These are phyloP conservation scores for Metschnikowia corniflorae DNA, from an alignment of 805 yeast species.

Conservation along the genomic window DNA sequence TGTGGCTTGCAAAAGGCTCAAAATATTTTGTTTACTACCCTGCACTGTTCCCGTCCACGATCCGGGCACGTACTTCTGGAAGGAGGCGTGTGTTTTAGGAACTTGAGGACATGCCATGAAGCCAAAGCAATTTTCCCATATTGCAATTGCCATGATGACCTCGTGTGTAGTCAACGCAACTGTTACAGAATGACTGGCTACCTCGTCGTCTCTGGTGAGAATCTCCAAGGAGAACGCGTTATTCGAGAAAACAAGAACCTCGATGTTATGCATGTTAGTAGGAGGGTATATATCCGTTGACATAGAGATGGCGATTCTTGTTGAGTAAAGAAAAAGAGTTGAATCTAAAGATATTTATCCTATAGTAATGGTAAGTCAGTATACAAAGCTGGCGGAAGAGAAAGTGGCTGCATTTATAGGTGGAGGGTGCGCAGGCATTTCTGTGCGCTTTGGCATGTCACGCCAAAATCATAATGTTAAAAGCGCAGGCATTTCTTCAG, in stretches of 20 bases:
- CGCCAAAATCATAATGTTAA: too few species aligned
- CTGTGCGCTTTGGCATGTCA: too few species aligned
- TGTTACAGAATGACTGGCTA: slow-evolving; percentile 2
- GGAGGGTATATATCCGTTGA: neutral
- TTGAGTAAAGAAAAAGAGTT: too few species aligned
- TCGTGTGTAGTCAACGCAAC: slow-evolving; percentile 8
- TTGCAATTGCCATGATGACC: slow-evolving; percentile 5
- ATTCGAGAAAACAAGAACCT: slow-evolving; percentile 9
- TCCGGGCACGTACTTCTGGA: slow-evolving; percentile 9
- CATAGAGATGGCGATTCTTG: too few species aligned
- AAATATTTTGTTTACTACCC: slow-evolving; percentile 7
- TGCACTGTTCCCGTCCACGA: slow-evolving; percentile 8
- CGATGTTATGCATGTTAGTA: slow-evolving; percentile 8
- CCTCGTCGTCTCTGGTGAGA: slow-evolving; percentile 1
- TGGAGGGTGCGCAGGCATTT: too few species aligned
- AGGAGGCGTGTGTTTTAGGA: slow-evolving; percentile 6
- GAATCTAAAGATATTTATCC: too few species aligned
- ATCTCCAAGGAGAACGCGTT: slow-evolving; percentile 10
- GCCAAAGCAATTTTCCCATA: slow-evolving; percentile 8
- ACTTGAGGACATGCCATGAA: slow-evolving; percentile 5
- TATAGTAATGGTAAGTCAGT: too few species aligned
- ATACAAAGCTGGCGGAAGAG: too few species aligned
- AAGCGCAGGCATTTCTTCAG: too few species aligned
- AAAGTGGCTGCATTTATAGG: too few species aligned
- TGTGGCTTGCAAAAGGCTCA: slow-evolving; percentile 6